Conservation (phyloP, 345 rosid species). For the Eucalyptus pauciflora region DNA sequence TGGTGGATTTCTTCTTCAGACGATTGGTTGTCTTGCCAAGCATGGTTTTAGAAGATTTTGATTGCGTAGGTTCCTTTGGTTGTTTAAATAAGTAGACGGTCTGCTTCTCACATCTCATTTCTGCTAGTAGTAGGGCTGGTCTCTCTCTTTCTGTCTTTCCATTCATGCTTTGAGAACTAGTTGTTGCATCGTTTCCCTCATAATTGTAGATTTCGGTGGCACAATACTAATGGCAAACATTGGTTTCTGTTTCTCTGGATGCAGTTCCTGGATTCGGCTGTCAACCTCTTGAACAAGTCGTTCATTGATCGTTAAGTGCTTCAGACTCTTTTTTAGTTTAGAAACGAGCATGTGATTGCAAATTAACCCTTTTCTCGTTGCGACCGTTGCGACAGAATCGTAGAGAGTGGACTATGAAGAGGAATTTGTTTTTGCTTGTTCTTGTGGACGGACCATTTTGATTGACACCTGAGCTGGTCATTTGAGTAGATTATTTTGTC, state of each 20-base stretch:
- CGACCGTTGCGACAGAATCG: too few species aligned
- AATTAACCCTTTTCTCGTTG: too few species aligned
- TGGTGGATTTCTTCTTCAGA: not conserved
- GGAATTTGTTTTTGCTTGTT: too few species aligned
- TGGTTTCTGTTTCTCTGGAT: not conserved
- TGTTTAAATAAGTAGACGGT: not conserved
- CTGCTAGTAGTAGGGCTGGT: not conserved
- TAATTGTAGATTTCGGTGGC: not conserved
- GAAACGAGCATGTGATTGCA: too few species aligned
- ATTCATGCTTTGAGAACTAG: not conserved
- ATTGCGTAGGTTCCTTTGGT: not conserved
- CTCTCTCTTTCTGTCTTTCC: not conserved
- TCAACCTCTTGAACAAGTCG: not conserved
- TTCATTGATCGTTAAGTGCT: too few species aligned
- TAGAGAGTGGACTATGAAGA: too few species aligned
- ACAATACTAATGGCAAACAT: not conserved
- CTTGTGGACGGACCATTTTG: too few species aligned
- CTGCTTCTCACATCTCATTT: not conserved
- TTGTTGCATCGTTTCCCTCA: not conserved
- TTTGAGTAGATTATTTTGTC: not conserved
- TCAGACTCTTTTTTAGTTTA: too few species aligned
- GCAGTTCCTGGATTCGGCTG: conserved; percentile 89
- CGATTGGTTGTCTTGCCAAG: not conserved
- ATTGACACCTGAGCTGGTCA: not conserved
- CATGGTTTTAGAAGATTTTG: not conserved